Evolutionary conservation across 1,284 basidiomycete genomes (phyloP), one percentile per base, ranked within the genome.

Genomic region (Malassezia sp.): DNA sequence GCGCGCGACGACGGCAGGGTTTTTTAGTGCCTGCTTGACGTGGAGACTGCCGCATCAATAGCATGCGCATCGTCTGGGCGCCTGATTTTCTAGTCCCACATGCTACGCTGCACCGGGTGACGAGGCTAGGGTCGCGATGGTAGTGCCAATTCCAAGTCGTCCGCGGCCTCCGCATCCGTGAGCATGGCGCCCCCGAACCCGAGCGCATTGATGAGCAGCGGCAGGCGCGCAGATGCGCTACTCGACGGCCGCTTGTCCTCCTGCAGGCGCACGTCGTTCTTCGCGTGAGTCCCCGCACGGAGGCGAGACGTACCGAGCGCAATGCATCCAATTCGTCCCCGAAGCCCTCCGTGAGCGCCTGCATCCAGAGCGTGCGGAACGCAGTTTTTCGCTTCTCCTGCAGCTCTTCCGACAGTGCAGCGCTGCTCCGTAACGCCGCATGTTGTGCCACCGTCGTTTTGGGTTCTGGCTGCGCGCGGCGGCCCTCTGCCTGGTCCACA

Each of bases 191-290:
- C 52, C 6, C 60, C 60, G 8, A 53, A 49, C 3, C 53, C 49
- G 3, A 62, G 49, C 11, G 57, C 58, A 35, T 62, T 58, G 40
- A 62, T 59, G 30, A 62, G 57, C 15, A 62, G 52, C 8, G 58
- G 52, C 6, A 62, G 49, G 8, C 56, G 46, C 5, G 20, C 40
- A 1, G 60, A 60, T 14, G 49, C 42, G 5, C 21, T 20, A 21
- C 32, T 41, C 11, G 23, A 36, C 14, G 10, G 12, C 10, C 31
- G 21, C 7, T 20, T n/a, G 12, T 31, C 35, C 10, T 27, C 26
- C 18, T 26, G n/a, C 7, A 40, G 41, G 18, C 35, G 30, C 6
- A 28, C 28, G 31, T 49, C 37, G 12, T 45, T 33, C 15, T 39
- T n/a, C n/a, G n/a, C n/a, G n/a, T n/a, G n/a, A n/a, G n/a, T n/a